Evolutionary conservation across 768 basidiomycete species (phyloP).

Genomic region (Arthromyces matolae): DNA sequence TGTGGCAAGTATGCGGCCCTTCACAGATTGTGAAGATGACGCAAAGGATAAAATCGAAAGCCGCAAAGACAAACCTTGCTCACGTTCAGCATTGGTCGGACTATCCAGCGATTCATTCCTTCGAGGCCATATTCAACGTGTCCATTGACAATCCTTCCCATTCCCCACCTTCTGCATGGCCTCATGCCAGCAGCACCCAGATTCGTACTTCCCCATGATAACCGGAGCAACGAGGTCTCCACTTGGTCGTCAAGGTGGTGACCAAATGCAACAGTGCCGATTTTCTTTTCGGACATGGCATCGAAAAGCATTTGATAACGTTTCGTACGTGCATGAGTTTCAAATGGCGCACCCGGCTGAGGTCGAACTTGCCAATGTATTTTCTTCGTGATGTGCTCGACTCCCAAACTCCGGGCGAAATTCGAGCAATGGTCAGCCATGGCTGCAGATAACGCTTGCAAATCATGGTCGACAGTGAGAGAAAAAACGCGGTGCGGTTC

Average conservation of each 20-base stretch:
- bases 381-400: slow-evolving; percentile 42
- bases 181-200: slow-evolving; percentile 69
- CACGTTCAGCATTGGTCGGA: slow-evolving; percentile 67
- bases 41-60: neutral
- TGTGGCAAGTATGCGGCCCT: slow-evolving; percentile 81
- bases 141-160: slow-evolving; percentile 46
- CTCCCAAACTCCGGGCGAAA: slow-evolving; percentile 39
- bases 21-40: neutral
- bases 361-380: slow-evolving; percentile 59
- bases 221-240: slow-evolving; percentile 73
- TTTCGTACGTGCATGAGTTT: slow-evolving; percentile 53
- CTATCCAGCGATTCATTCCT: slow-evolving; percentile 66
- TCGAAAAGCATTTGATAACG: slow-evolving; percentile 52
- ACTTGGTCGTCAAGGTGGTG: slow-evolving; percentile 86
- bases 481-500: slow-evolving; percentile 41
- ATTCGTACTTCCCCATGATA: slow-evolving; percentile 52
- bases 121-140: slow-evolving; percentile 39
- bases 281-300: slow-evolving; percentile 25
- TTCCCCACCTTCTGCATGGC: slow-evolving; percentile 68
- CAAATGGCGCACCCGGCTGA: slow-evolving; percentile 49
- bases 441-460: slow-evolving; percentile 52
- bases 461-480: slow-evolving; percentile 64
- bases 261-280: slow-evolving; percentile 54
- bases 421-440: slow-evolving; percentile 52
- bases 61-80: slow-evolving; percentile 48